Conservation (phyloP, 257 asterid genomes). For the Schizonepeta tenuifolia region DNA sequence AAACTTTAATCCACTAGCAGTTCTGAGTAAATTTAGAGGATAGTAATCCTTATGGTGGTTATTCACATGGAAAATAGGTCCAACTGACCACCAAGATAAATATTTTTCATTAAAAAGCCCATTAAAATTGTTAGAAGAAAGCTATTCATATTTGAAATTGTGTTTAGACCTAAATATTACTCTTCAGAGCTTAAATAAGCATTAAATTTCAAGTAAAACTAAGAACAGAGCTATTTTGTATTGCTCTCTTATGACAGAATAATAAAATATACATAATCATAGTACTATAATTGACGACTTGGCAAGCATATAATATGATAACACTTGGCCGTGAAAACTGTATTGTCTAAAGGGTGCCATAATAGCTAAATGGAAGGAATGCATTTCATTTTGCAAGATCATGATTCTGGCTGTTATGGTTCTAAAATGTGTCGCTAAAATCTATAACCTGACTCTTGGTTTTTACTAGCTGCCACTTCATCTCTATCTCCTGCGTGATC, state of each 20-base stretch:
- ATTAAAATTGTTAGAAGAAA: background rate
- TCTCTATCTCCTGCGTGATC: constrained; percentile 78
- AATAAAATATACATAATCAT: background rate
- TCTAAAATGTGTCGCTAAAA: background rate
- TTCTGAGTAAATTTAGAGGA: background rate
- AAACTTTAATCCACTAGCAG: background rate
- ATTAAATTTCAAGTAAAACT: constrained; percentile 8
- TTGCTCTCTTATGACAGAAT: background rate
- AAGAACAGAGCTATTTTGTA: background rate
- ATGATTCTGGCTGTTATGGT: constrained; percentile 22
- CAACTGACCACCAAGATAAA: background rate
- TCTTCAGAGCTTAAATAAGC: constrained; percentile 8
- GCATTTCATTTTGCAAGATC: constrained; percentile 24
- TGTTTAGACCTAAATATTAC: background rate
- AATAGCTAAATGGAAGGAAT: background rate
- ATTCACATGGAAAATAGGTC: background rate
- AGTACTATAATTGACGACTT: background rate
- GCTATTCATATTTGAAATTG: constrained; percentile 8
- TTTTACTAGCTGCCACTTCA: constrained; percentile 72
- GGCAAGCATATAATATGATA: background rate
- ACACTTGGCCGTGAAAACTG: constrained; percentile 7
- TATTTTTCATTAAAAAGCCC: background rate
- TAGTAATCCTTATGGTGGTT: background rate
- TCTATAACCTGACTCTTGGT: constrained; percentile 29
- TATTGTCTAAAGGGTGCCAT: constrained; percentile 4